phyloP scores from a whole-genome alignment of 2,329 filamentous ascomycete species.

The Metarhizium rileyi region DNA sequence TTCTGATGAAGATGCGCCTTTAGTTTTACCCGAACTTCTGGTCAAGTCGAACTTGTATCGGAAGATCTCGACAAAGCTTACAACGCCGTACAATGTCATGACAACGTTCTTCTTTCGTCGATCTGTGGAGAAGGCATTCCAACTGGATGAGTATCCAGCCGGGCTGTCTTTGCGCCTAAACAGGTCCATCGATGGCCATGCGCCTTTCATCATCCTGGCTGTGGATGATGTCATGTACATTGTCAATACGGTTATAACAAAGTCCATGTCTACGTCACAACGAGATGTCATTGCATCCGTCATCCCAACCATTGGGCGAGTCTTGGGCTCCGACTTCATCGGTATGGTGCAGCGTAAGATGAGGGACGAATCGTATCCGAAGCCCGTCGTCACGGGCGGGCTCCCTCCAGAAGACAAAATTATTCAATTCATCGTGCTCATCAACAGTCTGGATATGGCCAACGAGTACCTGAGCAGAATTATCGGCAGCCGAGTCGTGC shows the following conservation, averaged over 20 bases:
- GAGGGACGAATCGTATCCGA: constrained; percentile 90
- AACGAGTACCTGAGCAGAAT: constrained; percentile 88
- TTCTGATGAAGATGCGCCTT: constrained; percentile 40
- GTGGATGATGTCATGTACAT: constrained; percentile 99
- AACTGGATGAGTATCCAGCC: constrained; percentile 78
- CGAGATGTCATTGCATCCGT: constrained; percentile 67
- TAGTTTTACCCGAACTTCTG: constrained; percentile 65
- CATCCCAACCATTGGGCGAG: constrained; percentile 66
- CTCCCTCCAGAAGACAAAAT: constrained; percentile 83
- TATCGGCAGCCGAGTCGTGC: constrained; percentile 55
- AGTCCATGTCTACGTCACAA: constrained; percentile 79
- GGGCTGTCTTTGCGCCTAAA: constrained; percentile 69
- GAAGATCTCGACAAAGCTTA: constrained; percentile 67
- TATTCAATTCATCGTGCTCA: constrained; percentile 79
- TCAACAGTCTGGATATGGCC: constrained; percentile 91
- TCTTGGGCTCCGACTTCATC: constrained; percentile 83
- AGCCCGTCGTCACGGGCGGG: constrained; percentile 64
- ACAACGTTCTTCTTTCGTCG: constrained; percentile 94
- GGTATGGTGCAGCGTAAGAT: constrained; percentile 97
- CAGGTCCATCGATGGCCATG: constrained; percentile 62
- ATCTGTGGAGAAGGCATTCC: constrained; percentile 95
- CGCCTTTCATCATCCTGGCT: constrained; percentile 86
- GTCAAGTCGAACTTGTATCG: constrained; percentile 67
- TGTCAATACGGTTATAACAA: constrained; percentile 81
- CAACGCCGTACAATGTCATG: constrained; percentile 80